Base-by-base conservation (phyloP, 371 early-diverging fungal species). In the Lichtheimia ramosa region DNA sequence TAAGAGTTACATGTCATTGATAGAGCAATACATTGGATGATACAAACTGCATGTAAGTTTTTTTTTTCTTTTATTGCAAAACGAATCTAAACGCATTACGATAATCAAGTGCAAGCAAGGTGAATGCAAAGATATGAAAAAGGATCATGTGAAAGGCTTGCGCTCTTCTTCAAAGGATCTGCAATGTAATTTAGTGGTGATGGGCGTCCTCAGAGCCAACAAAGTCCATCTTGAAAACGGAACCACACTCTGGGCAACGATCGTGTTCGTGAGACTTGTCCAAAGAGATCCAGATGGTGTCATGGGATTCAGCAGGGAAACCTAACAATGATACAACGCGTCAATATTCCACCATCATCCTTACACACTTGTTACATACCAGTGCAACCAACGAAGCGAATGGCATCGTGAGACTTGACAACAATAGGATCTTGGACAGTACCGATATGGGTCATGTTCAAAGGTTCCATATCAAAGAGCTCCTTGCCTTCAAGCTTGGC, bases 221-320 rank as follows among this genome's bases (percentile, higher is more conserved):
- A 59, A 74, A 77, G 63, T 81, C 74, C 70, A 89, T 77, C 71
- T 87, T 87, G 81, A 69, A 93, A 56, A 86, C 89, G 71, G 83
- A 88, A 72, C 96, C 98, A 79, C 98, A 98, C 84, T 96, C 93
- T 42, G 94, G 94, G 89, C 98, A 98, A 65, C 96, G 92, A 74
- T 96, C 94, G 63, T 91, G 78, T 56, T 88, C 89, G 68, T 90
- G 89, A 57, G 78, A 73, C 75, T 86, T 86, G 64, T 86, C 85
- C 58, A 94, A 73, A 56, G 85, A 83, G 68, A 94, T 80, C 92
- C 92, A 94, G 71, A 92, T 74, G 56, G 86, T 75, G 62, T 93
- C 93, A 73, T 96, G 96, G 52, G 89, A 83, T 74, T 95, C 95
- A 58, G 83, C 91, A 23, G 95, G 95, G 75, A 82, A 93, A 54